Evolutionary conservation across 78 protist genomes (phyloP), one percentile per base, ranked within the genome.

Genomic region (Guillardia theta): DNA sequence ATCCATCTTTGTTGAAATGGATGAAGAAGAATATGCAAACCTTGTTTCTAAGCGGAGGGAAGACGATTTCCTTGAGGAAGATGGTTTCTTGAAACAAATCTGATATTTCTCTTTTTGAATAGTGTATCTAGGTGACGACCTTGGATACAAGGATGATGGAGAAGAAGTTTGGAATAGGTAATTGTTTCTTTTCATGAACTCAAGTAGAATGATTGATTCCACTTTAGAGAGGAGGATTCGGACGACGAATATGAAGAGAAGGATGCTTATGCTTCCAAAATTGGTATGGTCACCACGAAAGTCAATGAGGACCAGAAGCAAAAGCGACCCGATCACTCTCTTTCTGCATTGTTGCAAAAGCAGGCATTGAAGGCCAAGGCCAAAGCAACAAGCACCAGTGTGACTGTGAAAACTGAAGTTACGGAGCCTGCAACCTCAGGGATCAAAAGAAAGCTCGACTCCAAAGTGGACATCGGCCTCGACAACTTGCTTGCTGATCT

Each of bases 101-200:
- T 54, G 36, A 22, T 54, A 15, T 19, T 19, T 15, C 15, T 19
- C 19, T 15, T 22, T 54, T 19, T 54, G 64, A 54, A 15, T 54
- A 19, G 64, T n/a, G n/a, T n/a, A n/a, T n/a, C n/a, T n/a, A n/a
- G n/a, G n/a, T 48, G 90, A 80, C 10, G 90, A 44, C 19, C 90
- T 80, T 1, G 90, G 90, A 33, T 80, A 80, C 90, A 44, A 80
- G 48, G 90, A 80, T 48, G 48, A 80, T 44, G 90, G 90, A 0
- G 90, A 80, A 48, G 90, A 80, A 48, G 90, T 24, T 15, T 80
- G 90, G 90, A 80, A 80, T 37, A 80, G 90, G 90, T 30, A 15
- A n/a, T n/a, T n/a, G n/a, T n/a, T n/a, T n/a, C n/a, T n/a, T n/a
- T n/a, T n/a, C n/a, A n/a, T n/a, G n/a, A n/a, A n/a, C n/a, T n/a